phyloP scores from a whole-genome alignment of 2,329 filamentous ascomycete species.

The Penicillium glabrum region DNA sequence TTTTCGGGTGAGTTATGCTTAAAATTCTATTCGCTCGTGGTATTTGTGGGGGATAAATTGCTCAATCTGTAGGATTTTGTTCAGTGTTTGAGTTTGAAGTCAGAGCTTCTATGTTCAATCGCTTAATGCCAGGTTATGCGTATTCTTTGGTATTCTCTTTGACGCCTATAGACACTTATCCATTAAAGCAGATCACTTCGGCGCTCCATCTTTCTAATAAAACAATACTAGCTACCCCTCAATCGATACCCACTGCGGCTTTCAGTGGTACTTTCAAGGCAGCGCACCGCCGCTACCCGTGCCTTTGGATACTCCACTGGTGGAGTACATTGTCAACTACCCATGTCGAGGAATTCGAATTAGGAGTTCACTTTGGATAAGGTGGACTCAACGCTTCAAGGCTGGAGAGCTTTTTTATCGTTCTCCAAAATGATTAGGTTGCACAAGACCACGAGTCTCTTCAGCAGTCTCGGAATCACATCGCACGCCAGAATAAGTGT shows the following conservation, averaged over 20 bases:
- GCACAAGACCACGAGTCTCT: no score
- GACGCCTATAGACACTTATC: background rate
- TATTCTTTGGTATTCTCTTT: background rate
- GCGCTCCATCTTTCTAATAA: background rate
- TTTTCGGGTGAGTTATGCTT: background rate
- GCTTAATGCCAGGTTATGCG: background rate
- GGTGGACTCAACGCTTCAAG: no score
- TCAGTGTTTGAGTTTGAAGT: background rate
- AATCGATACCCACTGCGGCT: background rate
- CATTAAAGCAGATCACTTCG: background rate
- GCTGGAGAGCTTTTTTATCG: no score
- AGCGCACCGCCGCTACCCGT: background rate
- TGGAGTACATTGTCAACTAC: background rate
- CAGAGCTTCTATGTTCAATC: background rate
- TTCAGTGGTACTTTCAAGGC: background rate
- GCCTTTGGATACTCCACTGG: background rate
- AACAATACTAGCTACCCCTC: background rate
- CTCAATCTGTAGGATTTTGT: background rate
- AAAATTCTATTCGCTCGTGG: background rate
- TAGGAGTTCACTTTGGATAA: no score
- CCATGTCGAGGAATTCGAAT: background rate
- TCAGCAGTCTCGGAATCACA: background rate
- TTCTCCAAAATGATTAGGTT: no score
- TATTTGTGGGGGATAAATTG: background rate
- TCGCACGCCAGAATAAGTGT: constrained; percentile 4